These are phyloP conservation scores for Russula compacta DNA, from an alignment of 768 basidiomycete genomes.

Conservation along the genomic window DNA sequence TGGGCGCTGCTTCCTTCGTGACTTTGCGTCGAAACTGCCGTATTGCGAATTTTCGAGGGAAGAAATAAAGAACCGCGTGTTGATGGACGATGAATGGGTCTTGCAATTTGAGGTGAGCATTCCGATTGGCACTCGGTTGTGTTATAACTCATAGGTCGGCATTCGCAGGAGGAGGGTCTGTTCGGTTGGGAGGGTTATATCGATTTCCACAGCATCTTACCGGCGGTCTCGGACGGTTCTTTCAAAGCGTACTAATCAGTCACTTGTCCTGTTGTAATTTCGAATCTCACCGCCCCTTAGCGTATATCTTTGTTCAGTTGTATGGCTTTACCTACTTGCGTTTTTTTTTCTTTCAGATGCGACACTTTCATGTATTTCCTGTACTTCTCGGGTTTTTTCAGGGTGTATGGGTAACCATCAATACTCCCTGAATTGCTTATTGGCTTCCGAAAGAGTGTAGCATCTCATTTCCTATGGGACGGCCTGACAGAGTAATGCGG, in stretches of 20 bases:
- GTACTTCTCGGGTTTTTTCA: neutral
- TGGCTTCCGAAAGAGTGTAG: neutral
- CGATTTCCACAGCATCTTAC: constrained; percentile 39
- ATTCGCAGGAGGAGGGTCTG: constrained; percentile 11
- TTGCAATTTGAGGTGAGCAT: constrained; percentile 11
- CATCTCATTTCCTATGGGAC: neutral
- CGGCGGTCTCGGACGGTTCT: constrained; percentile 66
- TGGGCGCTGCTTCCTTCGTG: constrained; percentile 8
- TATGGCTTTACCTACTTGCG: too few species aligned
- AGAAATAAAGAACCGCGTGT: constrained; percentile 3
- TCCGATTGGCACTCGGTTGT: neutral
- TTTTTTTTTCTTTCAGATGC: neutral
- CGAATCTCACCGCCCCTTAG: too few species aligned
- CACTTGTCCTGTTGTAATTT: constrained; percentile 33
- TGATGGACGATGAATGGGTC: constrained; percentile 17
- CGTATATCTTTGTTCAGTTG: neutral
- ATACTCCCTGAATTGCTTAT: neutral
- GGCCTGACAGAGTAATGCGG: too few species aligned
- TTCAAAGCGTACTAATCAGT: constrained; percentile 92
- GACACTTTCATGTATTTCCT: neutral
- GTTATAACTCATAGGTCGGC: neutral
- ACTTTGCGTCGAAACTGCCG: constrained; percentile 5
- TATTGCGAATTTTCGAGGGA: neutral
- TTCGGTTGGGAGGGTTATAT: constrained; percentile 17
- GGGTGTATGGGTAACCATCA: neutral